A percentile compares a stretch with the other conserved stretches of the same genome.
These are phyloP conservation scores for Luzula sylvatica DNA, from an alignment of 176 grass and related monocot species.

Conservation along the genomic window DNA sequence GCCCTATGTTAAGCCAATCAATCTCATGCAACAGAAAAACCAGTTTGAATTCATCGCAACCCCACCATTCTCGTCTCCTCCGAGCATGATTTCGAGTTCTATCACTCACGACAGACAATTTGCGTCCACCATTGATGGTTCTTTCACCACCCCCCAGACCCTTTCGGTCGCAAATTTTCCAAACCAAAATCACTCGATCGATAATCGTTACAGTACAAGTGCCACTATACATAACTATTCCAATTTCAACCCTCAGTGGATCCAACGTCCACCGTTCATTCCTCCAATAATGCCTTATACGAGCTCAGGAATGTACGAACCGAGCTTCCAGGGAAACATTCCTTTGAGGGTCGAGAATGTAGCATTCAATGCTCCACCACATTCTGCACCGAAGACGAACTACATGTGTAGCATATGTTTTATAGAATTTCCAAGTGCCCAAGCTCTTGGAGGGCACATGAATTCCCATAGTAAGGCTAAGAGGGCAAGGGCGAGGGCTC, in stretches of 20 bases:
- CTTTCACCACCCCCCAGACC: neutral
- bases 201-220: too few species aligned
- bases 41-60: constrained; percentile 7
- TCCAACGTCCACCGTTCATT: too few species aligned
- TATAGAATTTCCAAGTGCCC: neutral
- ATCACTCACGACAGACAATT: too few species aligned
- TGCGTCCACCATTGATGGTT: neutral
- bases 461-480: constrained; percentile 1
- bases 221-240: too few species aligned
- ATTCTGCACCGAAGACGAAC: neutral
- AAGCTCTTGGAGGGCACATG: constrained; percentile 2
- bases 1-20: neutral
- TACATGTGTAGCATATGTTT: neutral
- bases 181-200: neutral
- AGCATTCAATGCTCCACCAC: too few species aligned
- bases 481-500: too few species aligned
- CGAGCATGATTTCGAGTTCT: too few species aligned
- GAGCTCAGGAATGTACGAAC: too few species aligned
- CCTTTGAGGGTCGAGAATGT: neutral
- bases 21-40: constrained; percentile 3
- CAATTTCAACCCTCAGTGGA: too few species aligned
- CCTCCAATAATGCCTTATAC: too few species aligned
- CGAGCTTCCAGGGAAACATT: too few species aligned
- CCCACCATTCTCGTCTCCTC: neutral
- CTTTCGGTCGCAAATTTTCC: neutral